These are phyloP conservation scores for Termitomyces sp. DNA, from an alignment of 768 basidiomycete species.

Conservation along the genomic window DNA sequence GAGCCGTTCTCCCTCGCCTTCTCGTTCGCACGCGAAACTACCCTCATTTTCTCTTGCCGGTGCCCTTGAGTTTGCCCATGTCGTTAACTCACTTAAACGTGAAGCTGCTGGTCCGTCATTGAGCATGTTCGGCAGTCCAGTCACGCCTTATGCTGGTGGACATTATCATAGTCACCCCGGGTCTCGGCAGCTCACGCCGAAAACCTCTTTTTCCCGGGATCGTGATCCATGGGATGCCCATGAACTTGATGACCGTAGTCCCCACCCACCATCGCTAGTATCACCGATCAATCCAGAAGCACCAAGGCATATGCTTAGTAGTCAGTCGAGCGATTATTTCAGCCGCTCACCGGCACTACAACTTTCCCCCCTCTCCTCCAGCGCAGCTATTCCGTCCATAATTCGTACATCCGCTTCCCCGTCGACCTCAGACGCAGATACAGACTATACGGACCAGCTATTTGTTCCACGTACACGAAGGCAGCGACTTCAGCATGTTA, in stretches of 20 bases:
- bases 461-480: slow-evolving; percentile 34
- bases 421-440: slow-evolving; percentile 29
- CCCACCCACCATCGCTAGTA: slow-evolving; percentile 18
- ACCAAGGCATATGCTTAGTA: slow-evolving; percentile 9
- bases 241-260: slow-evolving; percentile 44
- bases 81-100: slow-evolving; percentile 73
- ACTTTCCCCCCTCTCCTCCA: slow-evolving; percentile 7
- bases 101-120: slow-evolving; percentile 60
- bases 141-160: slow-evolving; percentile 69
- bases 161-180: slow-evolving; percentile 51
- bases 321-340: slow-evolving; percentile 13
- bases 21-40: slow-evolving; percentile 38
- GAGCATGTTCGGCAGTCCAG: slow-evolving; percentile 57
- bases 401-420: slow-evolving; percentile 52
- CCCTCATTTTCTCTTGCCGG: slow-evolving; percentile 90
- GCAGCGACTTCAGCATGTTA: slow-evolving; percentile 30
- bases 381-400: slow-evolving; percentile 46
- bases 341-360: slow-evolving; percentile 1
- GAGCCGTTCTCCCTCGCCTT: slow-evolving; percentile 44
- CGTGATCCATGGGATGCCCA: slow-evolving; percentile 47
- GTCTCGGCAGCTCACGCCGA: slow-evolving; percentile 19
- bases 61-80: slow-evolving; percentile 92
- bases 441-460: slow-evolving; percentile 34
- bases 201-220: slow-evolving; percentile 24
- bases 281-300: slow-evolving; percentile 20